phyloP scores from a whole-genome alignment of 202 grass and related monocot genomes.

The Carex arenaria region DNA sequence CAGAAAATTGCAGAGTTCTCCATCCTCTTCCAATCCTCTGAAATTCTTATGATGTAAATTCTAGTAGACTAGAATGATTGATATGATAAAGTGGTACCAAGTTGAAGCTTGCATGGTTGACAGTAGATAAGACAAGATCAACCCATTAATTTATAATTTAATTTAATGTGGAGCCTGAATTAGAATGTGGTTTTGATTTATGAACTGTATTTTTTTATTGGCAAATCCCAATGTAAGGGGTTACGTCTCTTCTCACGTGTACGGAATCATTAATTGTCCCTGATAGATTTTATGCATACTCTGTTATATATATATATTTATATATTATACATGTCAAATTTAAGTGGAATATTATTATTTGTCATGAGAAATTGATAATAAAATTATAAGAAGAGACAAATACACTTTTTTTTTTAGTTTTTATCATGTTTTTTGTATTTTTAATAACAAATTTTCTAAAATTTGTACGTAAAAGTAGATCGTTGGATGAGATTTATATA shows the following conservation, averaged over 20 bases:
- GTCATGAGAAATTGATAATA: no score
- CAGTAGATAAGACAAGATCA: background rate
- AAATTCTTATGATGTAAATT: background rate
- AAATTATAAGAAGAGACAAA: no score
- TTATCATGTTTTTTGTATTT: no score
- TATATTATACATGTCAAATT: no score
- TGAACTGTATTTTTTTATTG: background rate
- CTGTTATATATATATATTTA: no score
- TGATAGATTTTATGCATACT: background rate
- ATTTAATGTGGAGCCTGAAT: background rate
- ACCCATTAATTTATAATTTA: background rate
- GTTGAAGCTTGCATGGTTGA: background rate
- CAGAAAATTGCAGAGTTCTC: background rate
- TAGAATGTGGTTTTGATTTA: background rate
- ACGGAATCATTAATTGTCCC: background rate
- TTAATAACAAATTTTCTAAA: no score
- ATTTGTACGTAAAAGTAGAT: no score
- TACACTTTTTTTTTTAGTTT: no score
- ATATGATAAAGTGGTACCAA: background rate
- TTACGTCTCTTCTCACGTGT: background rate
- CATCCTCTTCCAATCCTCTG: background rate
- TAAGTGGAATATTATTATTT: no score
- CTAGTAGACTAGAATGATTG: background rate
- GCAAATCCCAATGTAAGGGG: background rate
- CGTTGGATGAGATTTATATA: no score